phyloP scores from a whole-genome alignment of 306 rosid genomes.

The Citrullus mucosospermus region DNA sequence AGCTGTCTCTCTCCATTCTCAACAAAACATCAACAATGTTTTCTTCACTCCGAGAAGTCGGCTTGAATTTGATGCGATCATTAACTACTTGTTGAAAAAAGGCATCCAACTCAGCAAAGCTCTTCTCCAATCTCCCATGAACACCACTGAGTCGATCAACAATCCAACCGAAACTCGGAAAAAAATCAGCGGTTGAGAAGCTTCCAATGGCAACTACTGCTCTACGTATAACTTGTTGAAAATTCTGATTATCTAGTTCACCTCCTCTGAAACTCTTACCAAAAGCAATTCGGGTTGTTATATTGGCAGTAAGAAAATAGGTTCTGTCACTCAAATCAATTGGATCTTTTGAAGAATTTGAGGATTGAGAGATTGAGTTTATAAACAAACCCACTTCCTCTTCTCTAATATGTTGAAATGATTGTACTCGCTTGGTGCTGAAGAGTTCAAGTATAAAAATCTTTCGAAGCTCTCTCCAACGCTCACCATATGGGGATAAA shows the following conservation, averaged over 20 bases:
- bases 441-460: conserved; percentile 9
- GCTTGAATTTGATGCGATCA: conserved; percentile 9
- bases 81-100: conserved; percentile 27
- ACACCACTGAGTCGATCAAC: conserved; percentile 21
- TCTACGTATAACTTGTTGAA: conserved; percentile 5
- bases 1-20: neutral
- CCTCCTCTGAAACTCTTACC: conserved; percentile 12
- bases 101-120: conserved; percentile 27
- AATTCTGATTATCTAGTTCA: neutral
- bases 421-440: conserved; percentile 20
- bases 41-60: neutral
- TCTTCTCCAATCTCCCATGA: conserved; percentile 17
- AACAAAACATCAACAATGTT: conserved; percentile 20
- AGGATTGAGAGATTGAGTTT: neutral
- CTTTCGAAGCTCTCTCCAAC: neutral
- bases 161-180: conserved; percentile 21
- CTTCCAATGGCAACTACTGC: conserved; percentile 14
- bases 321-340: conserved; percentile 5
- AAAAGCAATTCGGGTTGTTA: neutral
- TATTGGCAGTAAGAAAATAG: neutral
- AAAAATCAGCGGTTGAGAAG: conserved; percentile 11
- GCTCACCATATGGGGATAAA: conserved; percentile 7
- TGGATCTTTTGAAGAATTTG: neutral
- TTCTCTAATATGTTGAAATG: conserved; percentile 14
- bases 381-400: conserved; percentile 18